Conservation (phyloP, 73 alveolate species). For the Symbiodinium pilosum region DNA sequence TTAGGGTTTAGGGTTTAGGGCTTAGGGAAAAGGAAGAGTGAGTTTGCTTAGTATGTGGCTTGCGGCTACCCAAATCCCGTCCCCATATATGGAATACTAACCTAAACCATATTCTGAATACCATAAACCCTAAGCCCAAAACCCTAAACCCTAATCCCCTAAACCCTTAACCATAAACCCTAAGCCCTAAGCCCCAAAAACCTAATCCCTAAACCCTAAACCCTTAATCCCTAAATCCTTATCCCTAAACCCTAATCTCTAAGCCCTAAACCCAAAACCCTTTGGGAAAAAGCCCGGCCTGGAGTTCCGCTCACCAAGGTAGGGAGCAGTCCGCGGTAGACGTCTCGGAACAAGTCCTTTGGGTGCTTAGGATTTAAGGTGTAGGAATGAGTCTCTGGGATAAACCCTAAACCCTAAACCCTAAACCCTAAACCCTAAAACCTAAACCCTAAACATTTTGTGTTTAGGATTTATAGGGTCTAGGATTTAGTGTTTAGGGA, state of each 20-base stretch:
- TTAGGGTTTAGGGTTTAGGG: no score
- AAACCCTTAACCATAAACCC: neutral
- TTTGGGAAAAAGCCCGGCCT: neutral
- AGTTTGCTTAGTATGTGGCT: no score
- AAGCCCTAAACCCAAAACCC: neutral
- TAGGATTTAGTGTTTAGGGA: neutral
- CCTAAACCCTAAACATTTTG: no score
- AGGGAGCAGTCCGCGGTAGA: slow-evolving; percentile 70
- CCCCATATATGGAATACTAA: no score
- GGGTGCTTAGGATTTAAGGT: neutral
- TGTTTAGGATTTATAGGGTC: neutral
- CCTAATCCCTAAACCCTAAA: neutral
- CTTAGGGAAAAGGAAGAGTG: no score
- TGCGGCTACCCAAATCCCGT: no score
- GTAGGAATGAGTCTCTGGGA: no score
- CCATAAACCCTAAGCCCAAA: neutral
- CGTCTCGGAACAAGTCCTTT: neutral
- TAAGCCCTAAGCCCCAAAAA: neutral
- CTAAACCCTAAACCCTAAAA: no score
- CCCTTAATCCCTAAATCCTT: neutral
- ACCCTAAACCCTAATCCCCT: neutral
- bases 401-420: no score
- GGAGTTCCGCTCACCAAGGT: slow-evolving; percentile 88
- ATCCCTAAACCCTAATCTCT: neutral
- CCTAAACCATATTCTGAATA: no score